These are phyloP conservation scores for Anthoceros angustus DNA, from an alignment of 225 moss, liverwort and hornwort genomes.

Conservation along the genomic window DNA sequence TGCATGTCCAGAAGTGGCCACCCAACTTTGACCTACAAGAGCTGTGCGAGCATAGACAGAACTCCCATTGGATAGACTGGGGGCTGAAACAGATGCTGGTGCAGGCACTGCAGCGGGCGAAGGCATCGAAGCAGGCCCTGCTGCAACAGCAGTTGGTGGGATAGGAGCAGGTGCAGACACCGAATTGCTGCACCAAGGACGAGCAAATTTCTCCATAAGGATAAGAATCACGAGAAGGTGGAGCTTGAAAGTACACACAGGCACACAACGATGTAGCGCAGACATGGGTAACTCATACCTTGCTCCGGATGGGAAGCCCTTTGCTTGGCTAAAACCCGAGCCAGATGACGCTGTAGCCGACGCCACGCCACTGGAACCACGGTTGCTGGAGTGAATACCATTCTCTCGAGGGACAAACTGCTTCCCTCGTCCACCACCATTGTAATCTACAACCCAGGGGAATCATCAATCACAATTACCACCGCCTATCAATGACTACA, in stretches of 20 bases:
- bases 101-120: conserved; percentile 3
- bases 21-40: conserved; percentile 28
- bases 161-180: neutral
- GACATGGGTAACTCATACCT: conserved; percentile 7
- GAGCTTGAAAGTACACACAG: too few relatives aligned
- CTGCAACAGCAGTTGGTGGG: neutral
- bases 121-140: neutral
- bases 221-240: too few relatives aligned
- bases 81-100: conserved; percentile 14
- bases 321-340: conserved; percentile 21
- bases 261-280: too few relatives aligned
- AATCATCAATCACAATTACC: neutral
- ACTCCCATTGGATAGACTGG: conserved; percentile 26
- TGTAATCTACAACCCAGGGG: conserved; percentile 28
- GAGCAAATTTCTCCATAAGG: too few relatives aligned
- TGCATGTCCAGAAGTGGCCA: conserved; percentile 21
- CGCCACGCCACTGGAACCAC: conserved; percentile 37
- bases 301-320: conserved; percentile 30
- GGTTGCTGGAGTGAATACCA: conserved; percentile 37
- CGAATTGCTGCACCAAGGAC: neutral
- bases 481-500: neutral
- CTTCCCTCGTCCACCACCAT: conserved; percentile 56
- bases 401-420: conserved; percentile 47
- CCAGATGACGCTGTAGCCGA: conserved; percentile 15
- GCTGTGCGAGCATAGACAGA: conserved; percentile 20